These are phyloP conservation scores for Hyphopichia buzzinii DNA, from an alignment of 1,139 yeast species.

Conservation along the genomic window DNA sequence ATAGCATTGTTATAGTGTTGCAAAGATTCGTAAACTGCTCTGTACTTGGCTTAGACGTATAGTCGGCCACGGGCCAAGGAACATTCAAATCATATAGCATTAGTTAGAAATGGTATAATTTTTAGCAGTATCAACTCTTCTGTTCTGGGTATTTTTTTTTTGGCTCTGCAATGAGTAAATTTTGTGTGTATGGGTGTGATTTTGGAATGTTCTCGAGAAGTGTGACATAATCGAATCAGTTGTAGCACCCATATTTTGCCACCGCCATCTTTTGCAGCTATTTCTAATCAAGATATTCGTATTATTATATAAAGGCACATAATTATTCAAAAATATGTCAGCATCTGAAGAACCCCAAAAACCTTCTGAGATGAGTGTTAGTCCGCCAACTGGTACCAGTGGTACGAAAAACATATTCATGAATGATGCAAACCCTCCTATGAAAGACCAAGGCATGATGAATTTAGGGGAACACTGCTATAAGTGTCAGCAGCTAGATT, in stretches of 20 bases:
- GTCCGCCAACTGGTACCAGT: neutral
- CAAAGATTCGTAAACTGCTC: conserved; percentile 44
- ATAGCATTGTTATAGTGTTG: conserved; percentile 53
- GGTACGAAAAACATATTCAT: conserved; percentile 1
- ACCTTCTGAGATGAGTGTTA: neutral
- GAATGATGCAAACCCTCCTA: conserved; percentile 1
- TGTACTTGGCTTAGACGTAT: conserved; percentile 36
- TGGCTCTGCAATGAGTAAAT: too few species aligned
- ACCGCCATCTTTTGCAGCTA: conserved; percentile 12
- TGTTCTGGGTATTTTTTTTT: too few species aligned
- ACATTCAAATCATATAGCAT: conserved; percentile 70
- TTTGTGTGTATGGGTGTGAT: too few species aligned
- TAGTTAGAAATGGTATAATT: too few species aligned
- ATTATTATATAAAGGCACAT: too few species aligned
- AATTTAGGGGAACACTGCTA: conserved; percentile 70
- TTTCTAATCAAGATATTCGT: neutral
- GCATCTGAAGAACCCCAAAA: neutral
- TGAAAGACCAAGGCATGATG: conserved; percentile 42
- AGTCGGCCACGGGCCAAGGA: conserved; percentile 69
- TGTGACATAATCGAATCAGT: too few species aligned
- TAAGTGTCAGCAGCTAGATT: conserved; percentile 63
- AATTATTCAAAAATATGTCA: neutral
- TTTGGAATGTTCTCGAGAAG: too few species aligned
- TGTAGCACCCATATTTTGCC: too few species aligned
- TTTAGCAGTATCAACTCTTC: too few species aligned